A percentile compares a stretch with the other conserved stretches of the same genome.
Conservation (phyloP, 208 protist genomes). For the Trypanosoma mega region DNA sequence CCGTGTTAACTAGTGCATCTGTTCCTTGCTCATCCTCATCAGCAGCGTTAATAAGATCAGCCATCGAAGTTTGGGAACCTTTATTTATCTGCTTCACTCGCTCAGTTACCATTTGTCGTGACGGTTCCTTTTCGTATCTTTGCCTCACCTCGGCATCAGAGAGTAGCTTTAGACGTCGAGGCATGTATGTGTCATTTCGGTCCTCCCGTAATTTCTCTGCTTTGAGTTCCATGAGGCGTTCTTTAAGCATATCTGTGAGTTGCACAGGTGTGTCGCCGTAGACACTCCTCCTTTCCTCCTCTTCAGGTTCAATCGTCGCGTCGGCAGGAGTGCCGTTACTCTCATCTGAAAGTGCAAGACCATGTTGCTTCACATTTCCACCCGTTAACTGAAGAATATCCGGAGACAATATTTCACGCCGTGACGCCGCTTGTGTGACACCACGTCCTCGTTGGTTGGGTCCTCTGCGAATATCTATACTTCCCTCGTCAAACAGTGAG, state of each 20-base stretch:
- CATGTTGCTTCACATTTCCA: conserved; percentile 50
- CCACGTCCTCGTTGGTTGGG: conserved; percentile 20
- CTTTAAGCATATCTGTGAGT: conserved; percentile 87
- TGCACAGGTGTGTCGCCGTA: conserved; percentile 85
- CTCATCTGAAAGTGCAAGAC: conserved; percentile 36
- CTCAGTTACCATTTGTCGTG: not conserved
- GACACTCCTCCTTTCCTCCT: conserved; percentile 25
- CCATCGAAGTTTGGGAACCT: conserved; percentile 30
- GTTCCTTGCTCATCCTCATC: not conserved
- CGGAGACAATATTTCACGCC: conserved; percentile 43
- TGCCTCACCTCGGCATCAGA: conserved; percentile 29
- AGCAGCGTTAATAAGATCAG: conserved; percentile 32
- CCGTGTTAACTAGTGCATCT: not conserved
- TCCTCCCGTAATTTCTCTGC: conserved; percentile 70
- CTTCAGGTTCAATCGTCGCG: conserved; percentile 57
- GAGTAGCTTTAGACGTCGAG: conserved; percentile 48
- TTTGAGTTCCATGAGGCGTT: conserved; percentile 89
- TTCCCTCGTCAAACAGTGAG: conserved; percentile 80
- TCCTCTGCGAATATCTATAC: conserved; percentile 66
- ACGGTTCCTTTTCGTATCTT: not conserved
- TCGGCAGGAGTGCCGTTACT: conserved; percentile 78
- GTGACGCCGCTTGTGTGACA: not conserved
- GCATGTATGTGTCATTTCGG: conserved; percentile 74
- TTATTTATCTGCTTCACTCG: too few species aligned
- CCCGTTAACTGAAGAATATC: conserved; percentile 77